Evolutionary conservation across 495 filamentous ascomycete species (phyloP), one percentile per base, ranked within the genome.

Genomic region (Bombardia bombarda): DNA sequence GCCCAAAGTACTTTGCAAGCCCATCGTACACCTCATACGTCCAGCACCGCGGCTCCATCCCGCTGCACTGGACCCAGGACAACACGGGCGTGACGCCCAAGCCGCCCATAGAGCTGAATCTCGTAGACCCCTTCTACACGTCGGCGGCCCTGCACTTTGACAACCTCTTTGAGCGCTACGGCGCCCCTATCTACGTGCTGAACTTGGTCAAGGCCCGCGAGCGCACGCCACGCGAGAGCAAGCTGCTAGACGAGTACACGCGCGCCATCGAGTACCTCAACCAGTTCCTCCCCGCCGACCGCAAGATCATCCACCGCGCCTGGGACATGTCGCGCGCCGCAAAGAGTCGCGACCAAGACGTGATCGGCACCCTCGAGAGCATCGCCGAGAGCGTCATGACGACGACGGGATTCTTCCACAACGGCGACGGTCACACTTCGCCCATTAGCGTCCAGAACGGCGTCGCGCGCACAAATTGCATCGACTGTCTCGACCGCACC

Each of bases 311-410:
- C 6, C 88, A 98, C 61, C 84, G 87, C 42, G 87, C 92, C 10
- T 98, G 90, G 83, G 92, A 98, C 59, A 98, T 98, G 92, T 93
- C 89, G 46, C 78, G 90, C 47, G 93, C 93, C 21, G 81, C 92
- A 8, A 98, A 97, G 47, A 81, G 84, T 51, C 85, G 87, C n/a
- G 90, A 92, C 42, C 85, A 94, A 57, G 89, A 98, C 67, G 92
- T 98, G 0, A 97, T 98, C 55, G 82, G 79, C 12, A 94, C 83
- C 2, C 73, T 98, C 6, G 92, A 98, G 60, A 69, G 70, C 21
- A 94, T 96, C 47, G 90, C 87, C 2, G 86, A 90, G 49, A 82
- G 88, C 7, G 83, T 95, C 2, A 69, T 98, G 19, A 78, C 73
- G 2, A 83, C 78, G 25, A 97, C 89, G 0, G 86, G 89, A 3